Evolutionary conservation across 164 flowering plant genomes (phyloP).

Genomic region (Tetrastigma voinierianum): DNA sequence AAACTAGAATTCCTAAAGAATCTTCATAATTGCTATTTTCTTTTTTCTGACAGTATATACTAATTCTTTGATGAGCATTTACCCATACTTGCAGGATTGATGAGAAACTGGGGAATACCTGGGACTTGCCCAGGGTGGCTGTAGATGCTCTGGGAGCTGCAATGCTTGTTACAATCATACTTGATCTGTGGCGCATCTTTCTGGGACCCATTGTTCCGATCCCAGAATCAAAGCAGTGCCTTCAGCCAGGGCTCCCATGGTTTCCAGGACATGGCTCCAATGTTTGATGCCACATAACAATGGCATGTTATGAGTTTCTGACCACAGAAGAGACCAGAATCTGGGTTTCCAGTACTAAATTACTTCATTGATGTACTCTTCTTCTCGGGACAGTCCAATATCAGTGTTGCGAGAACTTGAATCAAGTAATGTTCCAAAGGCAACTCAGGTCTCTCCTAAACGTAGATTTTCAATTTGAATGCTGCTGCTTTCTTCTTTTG

Average conservation of each 20-base stretch:
- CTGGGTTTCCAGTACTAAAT: no score
- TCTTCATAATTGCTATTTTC: no score
- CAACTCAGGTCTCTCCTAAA: no score
- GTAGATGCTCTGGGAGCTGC: conserved; percentile 92
- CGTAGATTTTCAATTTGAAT: no score
- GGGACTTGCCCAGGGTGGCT: conserved; percentile 90
- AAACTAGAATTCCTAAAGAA: no score
- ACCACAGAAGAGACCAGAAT: not conserved
- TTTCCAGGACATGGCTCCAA: conserved; percentile 38
- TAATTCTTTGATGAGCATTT: not conserved
- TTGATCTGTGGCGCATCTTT: conserved; percentile 90
- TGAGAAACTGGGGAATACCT: conserved; percentile 67
- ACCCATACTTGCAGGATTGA: conserved; percentile 57
- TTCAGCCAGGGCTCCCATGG: conserved; percentile 81
- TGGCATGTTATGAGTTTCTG: not conserved
- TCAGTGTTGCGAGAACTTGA: no score
- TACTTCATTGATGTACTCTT: no score
- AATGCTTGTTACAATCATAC: conserved; percentile 90
- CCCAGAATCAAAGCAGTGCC: conserved; percentile 55
- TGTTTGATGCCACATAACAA: conserved; percentile 5
- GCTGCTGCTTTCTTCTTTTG: no score
- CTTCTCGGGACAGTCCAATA: no score
- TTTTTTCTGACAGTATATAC: no score
- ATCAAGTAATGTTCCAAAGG: no score
- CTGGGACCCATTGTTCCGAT: conserved; percentile 73